These are phyloP conservation scores for Fusarium brevicatenulatum DNA, from an alignment of 2,329 filamentous ascomycete genomes.

Conservation along the genomic window DNA sequence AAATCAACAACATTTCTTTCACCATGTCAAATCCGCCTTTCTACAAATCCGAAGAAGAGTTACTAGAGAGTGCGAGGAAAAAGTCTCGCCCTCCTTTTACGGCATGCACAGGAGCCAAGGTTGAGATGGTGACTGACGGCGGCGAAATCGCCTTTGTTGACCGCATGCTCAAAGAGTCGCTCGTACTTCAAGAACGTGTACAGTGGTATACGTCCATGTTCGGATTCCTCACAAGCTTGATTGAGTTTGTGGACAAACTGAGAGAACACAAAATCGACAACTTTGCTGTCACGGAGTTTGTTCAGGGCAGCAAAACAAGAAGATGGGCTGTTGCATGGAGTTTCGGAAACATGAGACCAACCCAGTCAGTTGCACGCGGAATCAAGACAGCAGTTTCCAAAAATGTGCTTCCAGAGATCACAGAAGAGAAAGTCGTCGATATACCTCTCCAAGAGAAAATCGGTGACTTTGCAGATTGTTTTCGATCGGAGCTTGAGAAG, in stretches of 20 bases:
- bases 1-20: constrained; percentile 72
- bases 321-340: constrained; percentile 94
- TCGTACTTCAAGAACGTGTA: constrained; percentile 67
- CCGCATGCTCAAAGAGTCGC: constrained; percentile 76
- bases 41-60: constrained; percentile 78
- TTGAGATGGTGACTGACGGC: constrained; percentile 87
- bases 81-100: constrained; percentile 77
- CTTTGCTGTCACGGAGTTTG: constrained; percentile 82
- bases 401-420: constrained; percentile 56
- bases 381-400: constrained; percentile 54
- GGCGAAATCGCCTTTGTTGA: constrained; percentile 81
- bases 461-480: constrained; percentile 46
- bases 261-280: constrained; percentile 72
- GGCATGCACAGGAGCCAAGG: constrained; percentile 77
- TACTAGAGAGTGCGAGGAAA: constrained; percentile 69
- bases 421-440: constrained; percentile 55
- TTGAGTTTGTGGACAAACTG: constrained; percentile 69
- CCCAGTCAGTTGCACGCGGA: constrained; percentile 57
- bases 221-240: constrained; percentile 78
- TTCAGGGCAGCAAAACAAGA: constrained; percentile 80
- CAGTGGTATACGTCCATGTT: constrained; percentile 95
- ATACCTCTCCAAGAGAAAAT: constrained; percentile 58
- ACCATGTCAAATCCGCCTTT: constrained; percentile 96
- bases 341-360: constrained; percentile 74
- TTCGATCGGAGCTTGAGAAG: constrained; percentile 59